Evolutionary conservation across 805 yeast species (phyloP), one percentile per base, ranked within the genome.

Genomic region (Starmerella sirachaensis): DNA sequence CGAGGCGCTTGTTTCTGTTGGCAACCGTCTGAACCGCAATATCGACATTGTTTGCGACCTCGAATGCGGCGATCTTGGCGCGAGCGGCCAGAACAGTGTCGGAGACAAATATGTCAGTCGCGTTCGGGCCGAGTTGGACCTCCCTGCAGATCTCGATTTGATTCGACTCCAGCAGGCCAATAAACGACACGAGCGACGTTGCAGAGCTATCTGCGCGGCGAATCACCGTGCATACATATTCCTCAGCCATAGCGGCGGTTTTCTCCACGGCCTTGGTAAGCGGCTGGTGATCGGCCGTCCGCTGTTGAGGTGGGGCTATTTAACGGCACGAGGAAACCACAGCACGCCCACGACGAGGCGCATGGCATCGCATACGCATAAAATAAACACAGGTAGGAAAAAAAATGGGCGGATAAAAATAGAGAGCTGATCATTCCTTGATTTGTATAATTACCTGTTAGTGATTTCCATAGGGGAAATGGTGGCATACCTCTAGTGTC

Each of bases 1-100:
- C 76, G 34, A 91, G 64, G 51, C 73, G 70, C n/a, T 37, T 37
- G 7, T 17, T 14, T 12, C 34, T 35, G 10, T 31, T 30, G 17
- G 19, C 35, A 2, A 7, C 21, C 3, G 40, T 31, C 17, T 31
- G 40, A 4, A 37, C 28, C 1, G 33, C 32, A 31, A 37, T 37
- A 12, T 37, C 40, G 3, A 23, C 20, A 7, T 13, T 25, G 14
- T 7, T 6, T 16, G 26, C 10, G 18, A 25, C 32, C 10, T 28
- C 28, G 31, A 17, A 43, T 46, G 17, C 3, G 28, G 3, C 5
- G 14, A 5, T 1, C 9, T 17, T 8, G 9, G n/a, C 9, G 6
- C 22, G 35, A 6, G 35, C 22, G 3, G 28, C 10, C 16, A 24
- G 18, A 18, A 23, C 22, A 18, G 28, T 10, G 4, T 10, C 21